Evolutionary conservation across 176 grass and related monocot genomes (phyloP), one percentile per base, ranked within the genome.

Genomic region (Microstegium vimineum): DNA sequence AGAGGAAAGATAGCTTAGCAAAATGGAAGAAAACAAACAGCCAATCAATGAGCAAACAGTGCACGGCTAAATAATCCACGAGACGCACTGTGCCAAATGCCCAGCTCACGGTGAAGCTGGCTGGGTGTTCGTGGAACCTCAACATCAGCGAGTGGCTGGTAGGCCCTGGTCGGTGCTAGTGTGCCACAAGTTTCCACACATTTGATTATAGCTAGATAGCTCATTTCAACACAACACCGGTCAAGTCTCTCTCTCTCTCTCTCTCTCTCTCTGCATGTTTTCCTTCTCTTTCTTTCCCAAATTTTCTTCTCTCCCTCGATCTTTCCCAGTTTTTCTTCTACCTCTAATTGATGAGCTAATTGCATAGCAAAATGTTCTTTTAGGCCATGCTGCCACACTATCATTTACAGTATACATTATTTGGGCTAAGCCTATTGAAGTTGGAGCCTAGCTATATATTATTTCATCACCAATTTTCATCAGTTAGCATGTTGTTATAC

Each of bases 151-250:
- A 81, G 82, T 75, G 62, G 87, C 38, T 81, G 82, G 81, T 62
- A 41, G 25, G 42, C 23, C 7, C 62, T 52, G 82, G 87, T 85
- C 87, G 82, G 87, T 81, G 87, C 18, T 63, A 31, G 31, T 62
- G 77, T 11, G 71, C 41, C 82, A 56, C 54, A 81, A 76, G 64
- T 89, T 89, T 89, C 71, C 71, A 71, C 87, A 35, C 61, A 71
- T 16, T 79, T 79, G 3, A 11, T 40, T 47, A 27, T 65, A 15
- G 42, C 3, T 62, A 13, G 4, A 31, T 35, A 14, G 38, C 41
- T 72, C 41, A 34, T 68, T 66, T 56, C 32, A 45, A 3, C 15
- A 71, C 41, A 63, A 40, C 30, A 77, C 40, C 82, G 41, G 79
- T 41, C 56, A 72, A 65, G 26, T 43, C 9, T n/a, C 80, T 10